Base-by-base conservation (phyloP, 306 rosid genomes). In the Rosa persica region DNA sequence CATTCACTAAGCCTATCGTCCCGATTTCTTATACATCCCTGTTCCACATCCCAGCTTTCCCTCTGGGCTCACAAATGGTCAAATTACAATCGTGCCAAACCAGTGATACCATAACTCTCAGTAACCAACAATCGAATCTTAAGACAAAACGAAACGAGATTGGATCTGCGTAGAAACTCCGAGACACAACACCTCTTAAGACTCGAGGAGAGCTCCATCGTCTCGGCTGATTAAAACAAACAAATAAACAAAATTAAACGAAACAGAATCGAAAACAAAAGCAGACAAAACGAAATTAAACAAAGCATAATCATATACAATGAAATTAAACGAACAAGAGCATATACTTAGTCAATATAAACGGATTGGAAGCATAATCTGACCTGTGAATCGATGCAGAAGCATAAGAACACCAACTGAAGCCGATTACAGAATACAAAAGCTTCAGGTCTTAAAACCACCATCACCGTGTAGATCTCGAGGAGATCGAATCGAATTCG, bases 1-100 rank as follows among this genome's bases (percentile, higher is more conserved):
- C 78, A 40, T 19, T 34, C 74, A 42, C 66, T 4, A 0, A 61
- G 38, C 43, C 70, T 67, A 9, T 20, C 47, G 40, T 60, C 39
- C 23, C 70, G 67, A 77, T 25, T 36, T 48, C 85, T 78, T 78
- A 30, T 4, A 82, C 85, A 82, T 73, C 85, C 82, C 16, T 1
- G 66, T 8, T 65, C 25, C 62, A 20, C 3, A 9, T 57, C 64
- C 34, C 34, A 57, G 34, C 64, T 20, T 15, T 64, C 2, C 69
- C 11, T 12, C 4, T 8, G 7, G 15, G 70, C 44, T 17, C 47
- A 38, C 64, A 57, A 57, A 57, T 9, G 19, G 23, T 58, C 17
- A 43, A 30, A 46, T 62, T 76, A 76, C 79, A 76, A 76, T 39
- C 15, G 11, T 13, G 6, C 39, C 39, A 62, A 15, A 5, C 8